Evolutionary conservation across 2,329 filamentous ascomycete species (phyloP), one percentile per base, ranked within the genome.

Genomic region (Fusarium buharicum): DNA sequence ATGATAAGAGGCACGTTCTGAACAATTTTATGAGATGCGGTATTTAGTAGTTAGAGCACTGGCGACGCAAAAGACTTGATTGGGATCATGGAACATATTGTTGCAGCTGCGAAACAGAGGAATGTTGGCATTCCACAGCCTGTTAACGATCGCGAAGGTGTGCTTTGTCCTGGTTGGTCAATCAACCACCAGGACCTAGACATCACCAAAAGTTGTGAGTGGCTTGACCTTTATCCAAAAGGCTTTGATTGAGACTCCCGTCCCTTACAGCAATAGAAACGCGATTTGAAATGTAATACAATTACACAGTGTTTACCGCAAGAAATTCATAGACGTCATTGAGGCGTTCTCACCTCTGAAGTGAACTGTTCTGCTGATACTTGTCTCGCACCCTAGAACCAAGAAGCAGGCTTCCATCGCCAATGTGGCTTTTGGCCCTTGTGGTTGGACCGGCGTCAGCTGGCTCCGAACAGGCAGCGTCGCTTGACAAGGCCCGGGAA

Each of bases 401-500:
- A 34, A 39, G 10, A 24, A 40, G 12, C 16, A 31, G 37, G 27
- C 27, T 38, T n/a, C 24, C 33, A 34, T 24, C 7, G 13, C 14
- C 30, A 33, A n/a, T 36, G 3, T 14, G 30, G 20, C 24, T 52
- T 47, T 24, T 34, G 13, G 11, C 11, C 28, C 41, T 50, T 30
- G 30, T 59, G 40, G 37, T 62, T 41, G 52, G 63, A 43, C 45
- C 28, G 17, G 45, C 33, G 55, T 65, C 39, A 55, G 55, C 37
- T 63, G 45, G 56, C 22, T 20, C 48, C 27, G 24, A 16, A 34
- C 7, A 24, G 45, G 40, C 47, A 41, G 18, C 47, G 43, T 67
- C 40, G 55, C 52, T 67, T 46, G 50, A 66, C 36, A 22, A 66
- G 33, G 24, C 31, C 50, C 40, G 43, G 50, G 28, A 51, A 67